Base-by-base conservation (phyloP, 305 asterid species). In the Fraxinus paxiana region DNA sequence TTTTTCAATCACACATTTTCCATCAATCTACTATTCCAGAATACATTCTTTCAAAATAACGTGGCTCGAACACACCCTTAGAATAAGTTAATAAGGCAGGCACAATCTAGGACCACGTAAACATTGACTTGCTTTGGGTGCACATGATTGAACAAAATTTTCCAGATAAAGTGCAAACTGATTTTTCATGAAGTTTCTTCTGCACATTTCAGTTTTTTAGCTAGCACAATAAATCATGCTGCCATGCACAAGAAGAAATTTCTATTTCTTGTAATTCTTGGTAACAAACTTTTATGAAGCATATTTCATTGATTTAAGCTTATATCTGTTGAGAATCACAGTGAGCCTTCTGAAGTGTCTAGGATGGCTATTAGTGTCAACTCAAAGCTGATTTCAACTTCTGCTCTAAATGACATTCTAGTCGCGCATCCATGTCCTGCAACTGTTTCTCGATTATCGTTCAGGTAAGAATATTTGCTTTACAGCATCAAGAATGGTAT, bases 381-480 rank as follows among this genome's bases (percentile, higher is more conserved):
- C 86, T 89, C 98, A 65, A 81, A 90, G 80, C 82, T 54, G 76
- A 81, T 86, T 17, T 24, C 86, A 0, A 80, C 86, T 76, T 87
- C 28, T 5, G 87, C 91, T 46, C 86, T 88, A 7, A 88, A 85
- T 85, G 91, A 88, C 9, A 54, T 93, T 82, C 87, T 93, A 59
- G 82, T 92, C 72, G 89, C 94, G 5, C 94, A 93, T 88, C 93
- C 95, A 77, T 88, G 93, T 81, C 97, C 98, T 20, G 97, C 98
- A 71, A 79, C 92, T 34, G 95, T 91, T 79, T 92, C 98, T 61
- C 86, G 98, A 43, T 88, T 90, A 86, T 92, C 98, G 80, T 92
- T 91, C 89, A 90, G 95, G 97, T 88, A 77, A 77, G 65, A 10
- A 65, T 54, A 37, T 56, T 7, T 4, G 28, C 78, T 46, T 77